Conservation (phyloP, 495 filamentous ascomycete species). For the Tuber aestivum region DNA sequence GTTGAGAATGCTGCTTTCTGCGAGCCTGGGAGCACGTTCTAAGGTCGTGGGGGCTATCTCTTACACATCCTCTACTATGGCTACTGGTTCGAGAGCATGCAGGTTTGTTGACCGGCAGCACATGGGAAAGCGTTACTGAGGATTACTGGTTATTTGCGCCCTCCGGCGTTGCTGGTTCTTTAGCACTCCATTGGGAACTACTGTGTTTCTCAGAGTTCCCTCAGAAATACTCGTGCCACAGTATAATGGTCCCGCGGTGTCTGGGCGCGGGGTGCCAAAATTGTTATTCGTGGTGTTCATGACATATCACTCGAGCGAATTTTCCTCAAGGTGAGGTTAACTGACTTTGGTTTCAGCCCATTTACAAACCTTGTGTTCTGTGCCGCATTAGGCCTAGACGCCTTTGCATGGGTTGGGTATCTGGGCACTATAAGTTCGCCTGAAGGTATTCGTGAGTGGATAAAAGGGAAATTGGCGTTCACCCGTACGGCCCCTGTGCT, state of each 20-base stretch:
- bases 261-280: background rate
- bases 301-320: background rate
- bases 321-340: background rate
- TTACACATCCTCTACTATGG: background rate
- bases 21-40: background rate
- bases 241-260: background rate
- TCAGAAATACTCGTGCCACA: background rate
- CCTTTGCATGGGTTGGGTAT: background rate
- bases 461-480: background rate
- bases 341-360: background rate
- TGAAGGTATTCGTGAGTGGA: background rate
- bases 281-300: background rate
- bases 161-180: background rate
- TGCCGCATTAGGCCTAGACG: background rate
- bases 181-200: background rate
- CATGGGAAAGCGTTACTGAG: background rate
- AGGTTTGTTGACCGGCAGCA: background rate
- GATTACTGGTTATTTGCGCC: background rate
- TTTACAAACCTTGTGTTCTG: background rate
- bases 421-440: background rate
- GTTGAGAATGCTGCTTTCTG: background rate
- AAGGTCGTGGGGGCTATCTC: background rate
- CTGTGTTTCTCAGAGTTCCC: too few relatives aligned
- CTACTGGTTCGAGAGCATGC: background rate
- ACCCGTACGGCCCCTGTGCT: background rate